phyloP scores from a whole-genome alignment of 768 basidiomycete genomes.

The Trametes coccinea region DNA sequence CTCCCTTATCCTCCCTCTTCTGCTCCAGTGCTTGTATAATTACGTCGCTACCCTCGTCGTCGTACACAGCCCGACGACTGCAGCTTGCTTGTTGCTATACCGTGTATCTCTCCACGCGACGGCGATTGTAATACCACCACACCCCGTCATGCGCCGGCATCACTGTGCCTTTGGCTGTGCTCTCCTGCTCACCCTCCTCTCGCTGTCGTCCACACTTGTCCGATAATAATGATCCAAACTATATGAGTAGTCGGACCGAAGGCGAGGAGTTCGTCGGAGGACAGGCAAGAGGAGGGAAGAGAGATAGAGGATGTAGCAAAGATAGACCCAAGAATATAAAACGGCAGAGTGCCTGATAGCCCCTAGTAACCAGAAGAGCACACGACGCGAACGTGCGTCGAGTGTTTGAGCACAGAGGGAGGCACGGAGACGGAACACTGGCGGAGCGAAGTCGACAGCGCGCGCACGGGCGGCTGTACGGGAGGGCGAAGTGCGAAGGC shows the following conservation, averaged over 20 bases:
- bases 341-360: background rate
- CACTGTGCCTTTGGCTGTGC: background rate
- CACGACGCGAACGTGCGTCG: background rate
- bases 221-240: background rate
- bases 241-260: background rate
- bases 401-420: background rate
- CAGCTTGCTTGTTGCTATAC: too few species aligned
- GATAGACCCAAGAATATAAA: background rate
- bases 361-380: background rate
- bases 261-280: background rate
- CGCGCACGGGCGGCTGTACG: background rate
- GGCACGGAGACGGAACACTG: background rate
- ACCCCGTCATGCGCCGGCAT: constrained; percentile 5
- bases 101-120: too few species aligned
- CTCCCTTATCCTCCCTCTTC: background rate
- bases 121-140: too few species aligned
- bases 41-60: background rate
- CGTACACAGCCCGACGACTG: background rate
- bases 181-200: constrained; percentile 8
- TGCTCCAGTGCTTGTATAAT: background rate
- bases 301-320: background rate
- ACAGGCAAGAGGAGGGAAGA: background rate
- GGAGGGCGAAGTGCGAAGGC: background rate
- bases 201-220: background rate
- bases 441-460: background rate